These are phyloP conservation scores for Parmelia sp. DNA, from an alignment of 495 filamentous ascomycete genomes.

Conservation along the genomic window DNA sequence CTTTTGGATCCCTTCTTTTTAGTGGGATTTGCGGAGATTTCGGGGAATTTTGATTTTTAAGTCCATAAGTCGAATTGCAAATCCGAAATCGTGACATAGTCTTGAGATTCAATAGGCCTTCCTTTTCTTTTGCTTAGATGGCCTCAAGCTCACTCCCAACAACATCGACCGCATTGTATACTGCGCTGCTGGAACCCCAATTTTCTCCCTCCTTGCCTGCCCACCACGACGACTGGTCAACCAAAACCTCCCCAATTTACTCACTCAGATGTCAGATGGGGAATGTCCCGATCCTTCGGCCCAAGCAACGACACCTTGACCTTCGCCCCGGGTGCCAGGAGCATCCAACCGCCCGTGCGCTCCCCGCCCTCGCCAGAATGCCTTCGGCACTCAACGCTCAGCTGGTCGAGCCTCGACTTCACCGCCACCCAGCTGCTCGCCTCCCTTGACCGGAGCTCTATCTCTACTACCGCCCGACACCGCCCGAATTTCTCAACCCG, in stretches of 20 bases:
- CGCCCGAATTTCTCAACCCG: neutral
- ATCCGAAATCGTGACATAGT: too few relatives aligned
- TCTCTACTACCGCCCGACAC: neutral
- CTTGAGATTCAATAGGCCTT: too few relatives aligned
- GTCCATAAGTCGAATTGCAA: too few relatives aligned
- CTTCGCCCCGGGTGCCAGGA: neutral
- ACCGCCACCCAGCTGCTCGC: neutral
- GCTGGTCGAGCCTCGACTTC: neutral
- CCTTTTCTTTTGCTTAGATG: too few relatives aligned
- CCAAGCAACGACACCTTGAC: neutral
- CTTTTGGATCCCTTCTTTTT: too few relatives aligned
- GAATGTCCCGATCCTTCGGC: neutral
- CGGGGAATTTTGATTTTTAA: too few relatives aligned
- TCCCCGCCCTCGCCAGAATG: neutral
- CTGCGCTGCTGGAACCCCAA: neutral
- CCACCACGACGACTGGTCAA: neutral
- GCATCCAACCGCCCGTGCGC: neutral
- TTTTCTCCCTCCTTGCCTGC: neutral
- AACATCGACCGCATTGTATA: too few relatives aligned
- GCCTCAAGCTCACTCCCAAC: too few relatives aligned
- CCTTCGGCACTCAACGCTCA: neutral
- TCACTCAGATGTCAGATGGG: too few relatives aligned
- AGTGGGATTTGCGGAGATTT: too few relatives aligned
- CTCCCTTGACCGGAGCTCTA: accelerated
- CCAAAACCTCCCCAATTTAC: too few relatives aligned